These are phyloP conservation scores for Debaryomycetaceae sp. DNA, from an alignment of 1,139 yeast species.

Conservation along the genomic window DNA sequence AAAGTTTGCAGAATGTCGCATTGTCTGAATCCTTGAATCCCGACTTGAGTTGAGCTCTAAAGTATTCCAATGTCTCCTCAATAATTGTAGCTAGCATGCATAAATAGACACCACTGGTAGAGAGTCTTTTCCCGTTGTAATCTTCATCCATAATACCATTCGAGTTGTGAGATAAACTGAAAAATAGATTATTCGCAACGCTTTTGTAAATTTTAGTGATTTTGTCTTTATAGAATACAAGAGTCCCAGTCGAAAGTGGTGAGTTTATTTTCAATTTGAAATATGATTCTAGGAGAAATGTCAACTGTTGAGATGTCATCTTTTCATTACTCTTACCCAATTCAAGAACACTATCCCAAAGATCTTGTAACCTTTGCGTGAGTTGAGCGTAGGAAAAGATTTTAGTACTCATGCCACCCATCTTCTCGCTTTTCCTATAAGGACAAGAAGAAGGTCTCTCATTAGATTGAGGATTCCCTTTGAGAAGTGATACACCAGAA, in stretches of 20 bases:
- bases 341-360: conserved; percentile 26
- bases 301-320: conserved; percentile 26
- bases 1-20: conserved; percentile 17
- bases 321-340: conserved; percentile 19
- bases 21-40: conserved; percentile 10
- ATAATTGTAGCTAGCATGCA: conserved; percentile 30
- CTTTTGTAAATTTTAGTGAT: conserved; percentile 10
- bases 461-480: background rate
- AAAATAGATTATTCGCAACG: background rate
- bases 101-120: conserved; percentile 26
- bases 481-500: background rate
- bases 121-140: conserved; percentile 7
- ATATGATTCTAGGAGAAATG: conserved; percentile 32
- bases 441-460: background rate
- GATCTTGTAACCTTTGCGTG: conserved; percentile 7
- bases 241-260: conserved; percentile 10
- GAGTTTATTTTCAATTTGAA: conserved; percentile 14
- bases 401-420: background rate
- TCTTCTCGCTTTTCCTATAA: background rate
- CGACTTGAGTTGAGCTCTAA: conserved; percentile 15
- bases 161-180: background rate
- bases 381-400: background rate
- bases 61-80: conserved; percentile 27
- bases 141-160: conserved; percentile 11
- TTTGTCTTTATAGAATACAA: conserved; percentile 25